A percentile compares a stretch with the other conserved stretches of the same genome.
These are phyloP conservation scores for Pseudogymnoascus sp. DNA, from an alignment of 2,329 filamentous ascomycete species.

Conservation along the genomic window DNA sequence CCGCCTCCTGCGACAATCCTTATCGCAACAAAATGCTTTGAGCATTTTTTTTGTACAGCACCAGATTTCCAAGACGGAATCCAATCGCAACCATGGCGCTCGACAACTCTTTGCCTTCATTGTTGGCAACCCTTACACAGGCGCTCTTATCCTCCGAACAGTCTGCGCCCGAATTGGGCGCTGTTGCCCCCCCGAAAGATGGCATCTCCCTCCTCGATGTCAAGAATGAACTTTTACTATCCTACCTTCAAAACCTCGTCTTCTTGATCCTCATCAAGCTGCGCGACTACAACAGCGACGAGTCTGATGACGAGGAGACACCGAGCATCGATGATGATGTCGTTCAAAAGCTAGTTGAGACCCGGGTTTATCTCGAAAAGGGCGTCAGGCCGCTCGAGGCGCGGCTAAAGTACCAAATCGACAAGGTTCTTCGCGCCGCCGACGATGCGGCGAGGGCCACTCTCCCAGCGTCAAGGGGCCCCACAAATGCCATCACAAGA, in stretches of 20 bases:
- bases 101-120: constrained; percentile 39
- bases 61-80: not conserved
- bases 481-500: constrained; percentile 27
- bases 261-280: constrained; percentile 79
- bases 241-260: constrained; percentile 89
- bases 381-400: constrained; percentile 85
- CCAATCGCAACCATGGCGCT: constrained; percentile 35
- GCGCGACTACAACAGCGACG: constrained; percentile 40
- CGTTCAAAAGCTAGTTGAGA: constrained; percentile 78
- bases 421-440: constrained; percentile 83
- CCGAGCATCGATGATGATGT: constrained; percentile 53
- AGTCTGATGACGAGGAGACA: constrained; percentile 29
- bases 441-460: constrained; percentile 44
- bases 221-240: constrained; percentile 95
- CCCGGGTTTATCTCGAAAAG: constrained; percentile 87
- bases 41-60: constrained; percentile 9
- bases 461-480: constrained; percentile 12
- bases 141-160: constrained; percentile 52
- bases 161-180: constrained; percentile 52
- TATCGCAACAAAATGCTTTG: constrained; percentile 5
- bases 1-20: not conserved
- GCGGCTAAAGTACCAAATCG: constrained; percentile 88
- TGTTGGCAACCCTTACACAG: constrained; percentile 47
- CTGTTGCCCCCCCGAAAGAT: constrained; percentile 65
- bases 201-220: constrained; percentile 91